Conservation (phyloP, 306 rosid genomes). For the Prunus salicina region DNA sequence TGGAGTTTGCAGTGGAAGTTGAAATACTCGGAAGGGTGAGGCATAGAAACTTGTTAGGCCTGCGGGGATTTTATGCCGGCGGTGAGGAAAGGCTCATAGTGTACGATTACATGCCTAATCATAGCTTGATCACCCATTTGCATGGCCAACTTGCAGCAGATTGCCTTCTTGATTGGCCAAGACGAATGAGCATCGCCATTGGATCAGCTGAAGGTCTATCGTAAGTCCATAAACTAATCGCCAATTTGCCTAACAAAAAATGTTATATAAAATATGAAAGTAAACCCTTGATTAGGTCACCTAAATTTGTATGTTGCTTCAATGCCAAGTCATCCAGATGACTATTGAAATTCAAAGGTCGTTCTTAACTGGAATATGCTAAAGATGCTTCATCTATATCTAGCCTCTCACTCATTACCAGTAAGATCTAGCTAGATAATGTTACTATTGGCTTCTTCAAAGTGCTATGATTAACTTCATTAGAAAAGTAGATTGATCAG, state of each 20-base stretch:
- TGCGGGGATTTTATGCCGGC: constrained; percentile 85
- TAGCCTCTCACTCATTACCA: neutral
- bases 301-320: neutral
- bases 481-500: neutral
- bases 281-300: constrained; percentile 1
- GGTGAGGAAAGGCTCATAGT: constrained; percentile 85
- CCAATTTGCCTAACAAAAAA: neutral
- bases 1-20: constrained; percentile 97
- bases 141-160: constrained; percentile 66
- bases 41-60: constrained; percentile 73
- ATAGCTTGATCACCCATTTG: constrained; percentile 74
- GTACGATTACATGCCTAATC: constrained; percentile 90
- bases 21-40: constrained; percentile 91
- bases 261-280: neutral
- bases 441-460: neutral
- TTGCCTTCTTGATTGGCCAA: constrained; percentile 67
- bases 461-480: neutral
- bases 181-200: constrained; percentile 58
- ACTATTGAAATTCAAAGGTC: neutral
- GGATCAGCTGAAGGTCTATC: constrained; percentile 85
- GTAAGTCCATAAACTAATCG: constrained; percentile 38
- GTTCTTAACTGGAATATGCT: neutral
- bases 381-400: neutral
- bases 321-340: neutral
- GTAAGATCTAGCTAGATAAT: neutral